These are phyloP conservation scores for Leptographium wingfieldii DNA, from an alignment of 2,329 filamentous ascomycete genomes.

Conservation along the genomic window DNA sequence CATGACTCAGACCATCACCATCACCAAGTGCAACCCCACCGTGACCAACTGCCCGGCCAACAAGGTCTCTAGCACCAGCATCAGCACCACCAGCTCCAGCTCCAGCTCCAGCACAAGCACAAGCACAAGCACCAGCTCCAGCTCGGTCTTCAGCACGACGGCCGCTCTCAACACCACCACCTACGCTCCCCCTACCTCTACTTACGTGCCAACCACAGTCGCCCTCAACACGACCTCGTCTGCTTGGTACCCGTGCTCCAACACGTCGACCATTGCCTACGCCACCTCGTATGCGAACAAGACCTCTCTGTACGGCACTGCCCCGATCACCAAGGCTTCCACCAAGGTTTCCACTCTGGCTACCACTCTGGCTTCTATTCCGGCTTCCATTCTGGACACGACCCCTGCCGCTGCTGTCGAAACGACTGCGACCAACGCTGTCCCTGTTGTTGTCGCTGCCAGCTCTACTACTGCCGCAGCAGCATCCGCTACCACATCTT, in stretches of 20 bases:
- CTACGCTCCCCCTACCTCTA: neutral
- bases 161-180: slow-evolving; percentile 5
- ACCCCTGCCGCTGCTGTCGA: neutral
- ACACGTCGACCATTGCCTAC: slow-evolving; percentile 11
- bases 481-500: neutral
- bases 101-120: slow-evolving; percentile 6
- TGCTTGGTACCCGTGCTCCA: slow-evolving; percentile 11
- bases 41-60: slow-evolving; percentile 30
- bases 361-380: neutral
- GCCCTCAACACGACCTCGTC: slow-evolving; percentile 4
- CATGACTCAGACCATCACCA: slow-evolving; percentile 31
- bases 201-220: neutral
- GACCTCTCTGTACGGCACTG: slow-evolving; percentile 11
- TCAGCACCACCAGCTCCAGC: neutral
- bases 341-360: slow-evolving; percentile 12
- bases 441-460: too few relatives aligned
- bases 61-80: slow-evolving; percentile 9
- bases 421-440: neutral
- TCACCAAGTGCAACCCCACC: slow-evolving; percentile 34
- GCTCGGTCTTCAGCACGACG: slow-evolving; percentile 15
- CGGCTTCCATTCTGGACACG: slow-evolving; percentile 12
- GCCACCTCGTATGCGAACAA: slow-evolving; percentile 13
- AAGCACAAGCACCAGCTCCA: neutral
- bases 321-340: slow-evolving; percentile 7
- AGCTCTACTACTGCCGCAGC: slow-evolving; percentile 2